These are phyloP conservation scores for Diaporthe amygdali DNA, from an alignment of 2,329 filamentous ascomycete species.

Conservation along the genomic window DNA sequence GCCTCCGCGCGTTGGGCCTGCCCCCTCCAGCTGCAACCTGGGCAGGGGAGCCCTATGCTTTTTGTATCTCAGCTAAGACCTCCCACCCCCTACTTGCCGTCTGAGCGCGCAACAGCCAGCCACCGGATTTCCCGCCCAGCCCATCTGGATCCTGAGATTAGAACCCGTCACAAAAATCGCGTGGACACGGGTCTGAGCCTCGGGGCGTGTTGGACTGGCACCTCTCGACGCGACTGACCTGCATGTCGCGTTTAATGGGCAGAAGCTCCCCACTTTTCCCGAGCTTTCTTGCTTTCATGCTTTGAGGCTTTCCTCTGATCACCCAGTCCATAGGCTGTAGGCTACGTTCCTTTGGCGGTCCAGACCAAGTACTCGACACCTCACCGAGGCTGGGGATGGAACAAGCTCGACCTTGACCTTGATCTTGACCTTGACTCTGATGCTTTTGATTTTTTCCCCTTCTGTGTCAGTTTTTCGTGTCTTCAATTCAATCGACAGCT, in stretches of 20 bases:
- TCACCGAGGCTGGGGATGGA: not conserved
- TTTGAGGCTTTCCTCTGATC: conserved; percentile 10
- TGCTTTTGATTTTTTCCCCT: not conserved
- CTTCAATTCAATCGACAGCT: not conserved
- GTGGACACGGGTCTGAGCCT: conserved; percentile 9
- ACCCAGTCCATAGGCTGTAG: not conserved
- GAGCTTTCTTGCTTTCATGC: not conserved
- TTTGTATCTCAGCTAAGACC: conserved; percentile 13
- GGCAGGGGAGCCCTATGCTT: conserved; percentile 6
- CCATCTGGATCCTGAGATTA: not conserved
- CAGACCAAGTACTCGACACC: not conserved
- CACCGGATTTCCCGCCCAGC: not conserved
- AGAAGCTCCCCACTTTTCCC: conserved; percentile 6
- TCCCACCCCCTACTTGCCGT: not conserved
- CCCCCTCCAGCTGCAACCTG: conserved; percentile 2
- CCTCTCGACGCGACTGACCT: conserved; percentile 8
- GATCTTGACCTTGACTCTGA: not conserved
- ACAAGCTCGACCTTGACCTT: not conserved
- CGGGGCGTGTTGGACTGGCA: conserved; percentile 2
- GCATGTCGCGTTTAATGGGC: conserved; percentile 25
- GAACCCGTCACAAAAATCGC: conserved; percentile 18
- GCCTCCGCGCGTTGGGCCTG: conserved; percentile 10
- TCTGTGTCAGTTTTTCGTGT: not conserved
- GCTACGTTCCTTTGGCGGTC: too few relatives aligned
- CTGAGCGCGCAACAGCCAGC: not conserved